Conservation (phyloP, 1,139 yeast genomes). For the Protomyces pachydermus region DNA sequence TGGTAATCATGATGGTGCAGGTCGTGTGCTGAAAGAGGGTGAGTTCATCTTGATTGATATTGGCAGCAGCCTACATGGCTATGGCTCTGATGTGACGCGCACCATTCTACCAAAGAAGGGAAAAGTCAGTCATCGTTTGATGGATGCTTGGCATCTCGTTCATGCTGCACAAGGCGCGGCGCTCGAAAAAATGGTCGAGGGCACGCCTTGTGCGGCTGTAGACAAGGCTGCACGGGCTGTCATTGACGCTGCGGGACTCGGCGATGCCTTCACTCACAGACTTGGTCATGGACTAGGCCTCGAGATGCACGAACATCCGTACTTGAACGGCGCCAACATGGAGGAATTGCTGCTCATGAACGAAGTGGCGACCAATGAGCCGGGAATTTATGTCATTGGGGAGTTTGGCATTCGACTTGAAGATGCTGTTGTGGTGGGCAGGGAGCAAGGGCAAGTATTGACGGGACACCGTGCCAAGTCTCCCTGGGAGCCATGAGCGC, state of each 20-base stretch:
- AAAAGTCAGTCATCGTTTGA: not conserved
- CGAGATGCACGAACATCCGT: constrained; percentile 27
- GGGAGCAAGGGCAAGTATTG: constrained; percentile 50
- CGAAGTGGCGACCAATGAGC: constrained; percentile 79
- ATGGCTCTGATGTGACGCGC: constrained; percentile 22
- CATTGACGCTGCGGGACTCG: constrained; percentile 10
- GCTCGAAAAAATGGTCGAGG: not conserved
- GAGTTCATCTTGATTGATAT: constrained; percentile 25
- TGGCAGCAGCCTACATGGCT: constrained; percentile 19
- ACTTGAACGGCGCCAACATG: constrained; percentile 23
- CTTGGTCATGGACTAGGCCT: constrained; percentile 28
- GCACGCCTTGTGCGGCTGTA: constrained; percentile 10
- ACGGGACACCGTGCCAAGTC: constrained; percentile 19
- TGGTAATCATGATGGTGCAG: constrained; percentile 7
- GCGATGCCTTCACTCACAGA: constrained; percentile 21
- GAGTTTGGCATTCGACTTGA: constrained; percentile 62
- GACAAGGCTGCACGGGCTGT: constrained; percentile 19
- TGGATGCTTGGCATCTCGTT: constrained; percentile 9
- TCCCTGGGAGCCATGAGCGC: constrained; percentile 21
- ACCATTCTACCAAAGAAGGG: constrained; percentile 14
- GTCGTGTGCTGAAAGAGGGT: constrained; percentile 1
- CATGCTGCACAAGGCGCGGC: constrained; percentile 17
- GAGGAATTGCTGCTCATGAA: not conserved
- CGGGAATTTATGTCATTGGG: constrained; percentile 84
- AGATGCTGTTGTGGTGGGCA: constrained; percentile 75